Evolutionary conservation across 495 filamentous ascomycete species (phyloP), one percentile per base, ranked within the genome.

Genomic region (Astrothelium subdiscretum): DNA sequence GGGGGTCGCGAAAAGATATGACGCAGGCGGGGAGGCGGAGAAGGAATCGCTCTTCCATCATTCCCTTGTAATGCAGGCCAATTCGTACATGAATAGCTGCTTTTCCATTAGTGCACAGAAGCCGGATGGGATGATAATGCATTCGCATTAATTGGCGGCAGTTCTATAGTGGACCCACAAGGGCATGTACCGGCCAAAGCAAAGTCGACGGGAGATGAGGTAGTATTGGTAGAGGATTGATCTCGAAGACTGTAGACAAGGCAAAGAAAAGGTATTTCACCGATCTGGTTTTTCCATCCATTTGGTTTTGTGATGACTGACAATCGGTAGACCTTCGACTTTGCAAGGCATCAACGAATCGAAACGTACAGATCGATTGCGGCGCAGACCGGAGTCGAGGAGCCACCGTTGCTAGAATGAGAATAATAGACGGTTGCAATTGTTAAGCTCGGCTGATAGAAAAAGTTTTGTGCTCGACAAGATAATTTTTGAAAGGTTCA

Each of bases 61-160:
- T 60, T 70, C 73, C 57, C 70, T 80, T 31, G 73, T 73, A 5
- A 75, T 77, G 70, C 75, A 78, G 64, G 70, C 69, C 2, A 75
- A 78, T 61, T 72, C 69, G 27, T 81, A 81, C 62, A 78, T 76
- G 72, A 79, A 81, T 61, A 72, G 73, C 20, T 76, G 73, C 62
- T 81, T 79, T 62, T 74, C 72, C 22, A 73, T 81, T 51, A 72
- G 67, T 59, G 70, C 74, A 6, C 76, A 1, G 73, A 75, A 40
- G 74, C 71, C 24, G 78, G 78, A 12, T 61, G 75, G 1, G 78
- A 81, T 57, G 78, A 80, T 69, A 75, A 76, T 10, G 65, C 72
- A 32, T 74, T 69, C 62, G 75, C 74, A 24, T 66, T 81, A 48
- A 77, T 83, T 48, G 79, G 73, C 2, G 79, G 76, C 2, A 79